Conservation (phyloP, 2,329 filamentous ascomycete species). For the Grosmannia clavigera region DNA sequence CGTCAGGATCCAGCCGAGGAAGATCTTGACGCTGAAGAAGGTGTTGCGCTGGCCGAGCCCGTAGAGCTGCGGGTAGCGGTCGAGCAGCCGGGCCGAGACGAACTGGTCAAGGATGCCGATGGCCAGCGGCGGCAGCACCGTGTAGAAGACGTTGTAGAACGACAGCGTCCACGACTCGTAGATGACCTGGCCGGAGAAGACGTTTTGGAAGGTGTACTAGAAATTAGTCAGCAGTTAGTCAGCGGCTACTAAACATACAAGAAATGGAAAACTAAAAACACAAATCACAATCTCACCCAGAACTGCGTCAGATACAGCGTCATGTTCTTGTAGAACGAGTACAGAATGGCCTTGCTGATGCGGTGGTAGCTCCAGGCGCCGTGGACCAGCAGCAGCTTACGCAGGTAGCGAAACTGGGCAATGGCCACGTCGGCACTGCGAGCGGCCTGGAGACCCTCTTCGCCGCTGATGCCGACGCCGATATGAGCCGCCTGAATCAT, state of each 20-base stretch:
- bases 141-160: conserved; percentile 99
- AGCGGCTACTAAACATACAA: neutral
- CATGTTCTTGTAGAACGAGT: conserved; percentile 99
- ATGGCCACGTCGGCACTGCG: conserved; percentile 93
- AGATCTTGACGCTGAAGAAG: conserved; percentile 89
- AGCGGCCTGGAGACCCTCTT: conserved; percentile 93
- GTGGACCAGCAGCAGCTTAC: conserved; percentile 88
- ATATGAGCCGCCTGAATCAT: conserved; percentile 99
- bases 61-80: conserved; percentile 94
- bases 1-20: conserved; percentile 84
- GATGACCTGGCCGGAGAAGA: conserved; percentile 94
- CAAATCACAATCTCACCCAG: conserved; percentile 51
- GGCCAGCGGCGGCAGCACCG: conserved; percentile 80
- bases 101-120: conserved; percentile 97
- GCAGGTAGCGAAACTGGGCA: conserved; percentile 86
- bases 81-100: conserved; percentile 82
- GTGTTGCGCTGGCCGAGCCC: conserved; percentile 81
- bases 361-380: conserved; percentile 97
- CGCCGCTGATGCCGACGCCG: conserved; percentile 90
- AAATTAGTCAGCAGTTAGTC: neutral
- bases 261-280: neutral
- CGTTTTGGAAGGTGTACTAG: conserved; percentile 93
- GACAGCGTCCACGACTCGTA: conserved; percentile 99
- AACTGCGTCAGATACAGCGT: conserved; percentile 98
- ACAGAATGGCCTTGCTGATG: conserved; percentile 91